Conservation (phyloP, 768 basidiomycete genomes). For the Phanerodontia chrysosporium region DNA sequence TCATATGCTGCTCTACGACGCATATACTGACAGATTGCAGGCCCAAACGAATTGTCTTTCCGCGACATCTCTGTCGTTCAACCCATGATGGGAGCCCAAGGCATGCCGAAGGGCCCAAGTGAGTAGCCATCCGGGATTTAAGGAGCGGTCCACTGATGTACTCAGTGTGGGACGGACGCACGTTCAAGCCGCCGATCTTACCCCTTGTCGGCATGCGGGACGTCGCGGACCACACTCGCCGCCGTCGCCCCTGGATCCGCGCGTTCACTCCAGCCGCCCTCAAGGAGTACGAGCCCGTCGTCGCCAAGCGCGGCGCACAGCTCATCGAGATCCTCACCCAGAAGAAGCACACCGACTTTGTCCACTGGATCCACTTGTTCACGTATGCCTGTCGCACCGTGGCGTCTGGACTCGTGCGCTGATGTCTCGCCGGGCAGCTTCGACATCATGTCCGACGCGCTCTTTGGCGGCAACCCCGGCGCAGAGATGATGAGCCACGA, state of each 20-base stretch:
- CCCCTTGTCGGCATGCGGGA: conserved; percentile 12
- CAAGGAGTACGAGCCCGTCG: conserved; percentile 39
- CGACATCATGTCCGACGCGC: conserved; percentile 43
- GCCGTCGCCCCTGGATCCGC: conserved; percentile 40
- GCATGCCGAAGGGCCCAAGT: conserved; percentile 18
- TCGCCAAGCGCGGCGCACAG: conserved; percentile 26
- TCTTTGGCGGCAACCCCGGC: neutral
- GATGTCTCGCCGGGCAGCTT: neutral
- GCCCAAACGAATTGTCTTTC: conserved; percentile 20
- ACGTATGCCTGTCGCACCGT: conserved; percentile 30
- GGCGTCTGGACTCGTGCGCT: neutral
- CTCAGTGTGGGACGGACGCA: neutral
- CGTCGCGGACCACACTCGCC: conserved; percentile 32
- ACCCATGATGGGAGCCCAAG: conserved; percentile 12
- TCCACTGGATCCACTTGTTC: conserved; percentile 32
- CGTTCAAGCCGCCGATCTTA: neutral
- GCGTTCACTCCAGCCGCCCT: conserved; percentile 37
- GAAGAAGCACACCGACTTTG: conserved; percentile 25
- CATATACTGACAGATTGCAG: neutral
- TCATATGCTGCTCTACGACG: neutral
- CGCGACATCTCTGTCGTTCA: conserved; percentile 7
- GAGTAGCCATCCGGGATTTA: too few relatives aligned
- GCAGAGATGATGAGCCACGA: neutral
- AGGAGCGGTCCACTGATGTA: too few relatives aligned
- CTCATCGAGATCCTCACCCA: conserved; percentile 3